Evolutionary conservation across 2,329 filamentous ascomycete genomes (phyloP), one percentile per base, ranked within the genome.

Genomic region (Botrytis porri): DNA sequence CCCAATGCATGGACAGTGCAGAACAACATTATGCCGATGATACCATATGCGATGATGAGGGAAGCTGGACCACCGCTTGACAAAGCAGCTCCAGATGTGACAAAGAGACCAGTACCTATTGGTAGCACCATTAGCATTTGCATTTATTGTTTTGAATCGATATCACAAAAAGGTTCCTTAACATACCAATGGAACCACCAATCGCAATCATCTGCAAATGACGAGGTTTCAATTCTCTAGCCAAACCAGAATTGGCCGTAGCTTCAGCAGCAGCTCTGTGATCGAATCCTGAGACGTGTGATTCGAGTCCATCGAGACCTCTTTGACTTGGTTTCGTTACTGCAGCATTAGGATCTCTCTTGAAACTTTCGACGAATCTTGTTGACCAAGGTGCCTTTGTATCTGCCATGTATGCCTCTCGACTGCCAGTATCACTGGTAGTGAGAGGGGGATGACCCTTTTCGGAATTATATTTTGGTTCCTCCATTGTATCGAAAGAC

Each of bases 1-100:
- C 95, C 95, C 43, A 98, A 86, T 0, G 94, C 94, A 79, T 98
- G 94, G 45, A 97, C 92, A 1, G 94, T 97, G 39, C 75, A 77
- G 83, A 66, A 94, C 94, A 76, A 69, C 65, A 75, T 74, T 39
- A 80, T 95, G 95, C 77, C 77, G 66, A 81, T 77, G 69, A 81
- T 77, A 57, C 77, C 72, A 72, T 77, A 81, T 3, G 77, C 79
- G 59, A 81, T 76, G 61, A 80, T 74, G 25, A 80, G 63, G 20
- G 79, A 78, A 57, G 76, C 79, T n/a, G 79, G 79, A 29, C 79
- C 84, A 80, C 84, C 84, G 51, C 39, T 75, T 20, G 74, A 71
- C 12, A 78, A 74, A 16, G 76, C 77, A 83, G 77, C 84, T 79
- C 71, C 77, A 1, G 75, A 77, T 32, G 76, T 78, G 63, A 78